Evolutionary conservation across 495 filamentous ascomycete species (phyloP), one percentile per base, ranked within the genome.

Genomic region (Barbatosphaeria neglecta): DNA sequence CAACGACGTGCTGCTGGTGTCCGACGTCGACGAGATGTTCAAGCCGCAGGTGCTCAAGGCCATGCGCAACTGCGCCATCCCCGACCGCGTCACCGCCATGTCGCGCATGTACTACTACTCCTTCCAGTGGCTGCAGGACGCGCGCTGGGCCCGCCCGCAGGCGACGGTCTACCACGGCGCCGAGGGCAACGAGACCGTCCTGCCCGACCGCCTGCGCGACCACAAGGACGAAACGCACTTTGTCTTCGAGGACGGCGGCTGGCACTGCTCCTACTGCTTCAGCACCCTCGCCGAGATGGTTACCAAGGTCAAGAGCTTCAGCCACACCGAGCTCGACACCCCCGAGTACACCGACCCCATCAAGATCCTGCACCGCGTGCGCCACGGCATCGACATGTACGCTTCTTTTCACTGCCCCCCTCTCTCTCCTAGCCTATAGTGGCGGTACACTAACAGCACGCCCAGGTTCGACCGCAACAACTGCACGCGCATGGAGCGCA

Each of bases 211-310:
- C 46, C 49, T 72, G 11, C 60, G 69, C 0, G 56, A 64, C 2
- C 57, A 60, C 16, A 43, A 49, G 3, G 55, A 65, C 18, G 13
- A 56, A n/a, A n/a, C n/a, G 27, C 48, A 39, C 38, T 35, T 15
- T 6, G 22, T 15, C 53, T 11, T 63, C 0, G 62, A 58, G 51
- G 61, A 67, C 49, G 65, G 62, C 2, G 64, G 57, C 2, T 74
- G 68, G 69, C 67, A 70, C 57, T 74, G 70, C 52, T 65, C 60
- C 47, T 68, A 53, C 8, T 72, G 69, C 47, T 67, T 72, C 46
- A 49, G 46, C 1, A 67, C 49, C 6, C 44, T 74, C 9, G 50
- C 61, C 17, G 64, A 72, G 40, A 53, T 72, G 53, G 54, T 62
- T 23, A 56, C 52, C 2, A 72, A 72, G 58, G 64, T 74, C 50